Conservation (phyloP, 192 early-diverging fungal genomes). For the Umbelopsis vinacea region DNA sequence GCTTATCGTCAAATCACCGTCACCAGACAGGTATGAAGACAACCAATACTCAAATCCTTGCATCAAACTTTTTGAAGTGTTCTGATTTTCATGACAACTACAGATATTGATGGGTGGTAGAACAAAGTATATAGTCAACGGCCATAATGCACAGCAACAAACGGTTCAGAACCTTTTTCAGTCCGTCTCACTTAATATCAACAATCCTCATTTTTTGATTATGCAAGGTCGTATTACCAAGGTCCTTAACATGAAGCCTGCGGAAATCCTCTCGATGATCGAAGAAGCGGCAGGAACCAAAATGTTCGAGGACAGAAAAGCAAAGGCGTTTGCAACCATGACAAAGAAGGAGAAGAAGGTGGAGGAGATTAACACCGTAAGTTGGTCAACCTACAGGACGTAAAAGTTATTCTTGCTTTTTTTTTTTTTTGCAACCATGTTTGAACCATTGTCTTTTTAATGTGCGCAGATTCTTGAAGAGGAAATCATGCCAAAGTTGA, state of each 20-base stretch:
- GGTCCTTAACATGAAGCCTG: conserved; percentile 99
- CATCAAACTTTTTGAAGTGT: not conserved
- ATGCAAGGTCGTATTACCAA: conserved; percentile 99
- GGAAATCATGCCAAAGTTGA: conserved; percentile 93
- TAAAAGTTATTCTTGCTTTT: not conserved
- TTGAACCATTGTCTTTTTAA: not conserved
- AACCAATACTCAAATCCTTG: not conserved
- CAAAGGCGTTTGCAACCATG: conserved; percentile 92
- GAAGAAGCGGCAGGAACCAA: conserved; percentile 99
- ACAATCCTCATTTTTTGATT: conserved; percentile 99
- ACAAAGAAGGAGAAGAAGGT: conserved; percentile 96
- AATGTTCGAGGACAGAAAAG: conserved; percentile 98
- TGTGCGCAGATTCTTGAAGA: conserved; percentile 69
- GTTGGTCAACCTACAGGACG: not conserved
- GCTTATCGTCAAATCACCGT: conserved; percentile 86
- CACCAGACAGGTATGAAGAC: conserved; percentile 85
- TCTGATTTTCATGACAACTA: conserved; percentile 3
- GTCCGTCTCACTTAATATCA: conserved; percentile 97
- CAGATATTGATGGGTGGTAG: conserved; percentile 85
- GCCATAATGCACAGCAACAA: conserved; percentile 86
- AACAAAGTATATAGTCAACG: conserved; percentile 98
- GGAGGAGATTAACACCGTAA: conserved; percentile 81
- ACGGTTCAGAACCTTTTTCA: conserved; percentile 92
- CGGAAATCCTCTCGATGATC: conserved; percentile 96
- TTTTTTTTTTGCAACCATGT: not conserved